Evolutionary conservation across 805 yeast genomes (phyloP).

Genomic region (Lipomyces japonicus): DNA sequence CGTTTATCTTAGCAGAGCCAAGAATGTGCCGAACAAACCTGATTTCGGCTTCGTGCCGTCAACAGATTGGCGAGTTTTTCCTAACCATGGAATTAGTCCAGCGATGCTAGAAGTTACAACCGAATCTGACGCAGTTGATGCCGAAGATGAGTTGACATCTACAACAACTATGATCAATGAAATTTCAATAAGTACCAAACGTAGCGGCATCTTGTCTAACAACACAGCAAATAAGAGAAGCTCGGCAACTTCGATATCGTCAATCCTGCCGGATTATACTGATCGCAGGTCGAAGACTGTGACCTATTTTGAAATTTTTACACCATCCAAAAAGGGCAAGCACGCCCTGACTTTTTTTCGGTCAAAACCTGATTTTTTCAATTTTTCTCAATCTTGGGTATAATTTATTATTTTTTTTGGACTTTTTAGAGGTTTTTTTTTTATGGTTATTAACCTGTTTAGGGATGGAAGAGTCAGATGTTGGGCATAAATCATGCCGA

Average conservation of each 20-base stretch:
- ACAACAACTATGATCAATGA: neutral
- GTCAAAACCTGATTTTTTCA: constrained; percentile 54
- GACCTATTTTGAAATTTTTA: constrained; percentile 53
- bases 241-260: neutral
- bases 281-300: constrained; percentile 47
- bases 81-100: too few species aligned
- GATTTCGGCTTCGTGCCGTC: too few species aligned
- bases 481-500: constrained; percentile 33
- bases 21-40: too few species aligned
- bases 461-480: constrained; percentile 58
- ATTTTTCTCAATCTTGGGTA: constrained; percentile 50
- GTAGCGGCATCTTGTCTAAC: constrained; percentile 2
- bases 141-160: neutral
- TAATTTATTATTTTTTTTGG: neutral
- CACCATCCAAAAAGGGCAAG: constrained; percentile 49
- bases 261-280: constrained; percentile 37
- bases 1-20: constrained; percentile 53
- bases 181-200: neutral
- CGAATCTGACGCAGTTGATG: neutral
- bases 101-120: neutral
- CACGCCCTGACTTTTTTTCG: constrained; percentile 50
- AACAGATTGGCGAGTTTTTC: too few species aligned
- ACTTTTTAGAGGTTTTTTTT: neutral
- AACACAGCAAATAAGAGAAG: neutral
- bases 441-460: neutral